These are phyloP conservation scores for Colletotrichum shisoi DNA, from an alignment of 2,329 filamentous ascomycete genomes.

Conservation along the genomic window DNA sequence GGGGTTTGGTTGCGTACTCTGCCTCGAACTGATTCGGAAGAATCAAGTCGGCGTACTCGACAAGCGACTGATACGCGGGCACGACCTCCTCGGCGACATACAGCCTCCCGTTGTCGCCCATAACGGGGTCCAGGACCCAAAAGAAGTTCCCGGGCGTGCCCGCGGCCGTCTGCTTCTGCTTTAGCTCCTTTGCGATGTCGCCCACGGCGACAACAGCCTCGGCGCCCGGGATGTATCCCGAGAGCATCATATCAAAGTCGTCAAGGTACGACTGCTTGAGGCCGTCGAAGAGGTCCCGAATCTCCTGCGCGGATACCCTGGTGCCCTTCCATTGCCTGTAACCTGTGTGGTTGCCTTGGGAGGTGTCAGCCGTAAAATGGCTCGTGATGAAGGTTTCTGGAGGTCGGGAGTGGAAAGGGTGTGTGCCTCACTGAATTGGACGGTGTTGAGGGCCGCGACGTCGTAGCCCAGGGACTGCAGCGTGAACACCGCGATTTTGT, in stretches of 20 bases:
- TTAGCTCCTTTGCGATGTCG: slow-evolving; percentile 81
- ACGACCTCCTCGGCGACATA: slow-evolving; percentile 94
- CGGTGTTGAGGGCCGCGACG: slow-evolving; percentile 92
- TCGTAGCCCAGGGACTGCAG: slow-evolving; percentile 95
- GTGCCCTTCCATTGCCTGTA: slow-evolving; percentile 90
- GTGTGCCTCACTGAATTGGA: slow-evolving; percentile 82
- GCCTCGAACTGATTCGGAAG: slow-evolving; percentile 97
- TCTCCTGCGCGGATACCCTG: slow-evolving; percentile 80
- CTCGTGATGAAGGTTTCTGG: too few species aligned
- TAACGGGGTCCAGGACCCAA: slow-evolving; percentile 97
- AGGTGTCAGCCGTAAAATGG: slow-evolving; percentile 5
- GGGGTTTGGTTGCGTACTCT: slow-evolving; percentile 71
- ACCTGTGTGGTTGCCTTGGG: slow-evolving; percentile 87
- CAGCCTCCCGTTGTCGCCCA: slow-evolving; percentile 92
- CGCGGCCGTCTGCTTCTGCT: slow-evolving; percentile 65
- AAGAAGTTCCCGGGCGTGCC: slow-evolving; percentile 78
- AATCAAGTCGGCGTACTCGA: slow-evolving; percentile 86
- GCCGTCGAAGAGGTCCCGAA: slow-evolving; percentile 83
- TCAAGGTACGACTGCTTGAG: slow-evolving; percentile 84
- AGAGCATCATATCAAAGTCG: slow-evolving; percentile 92
- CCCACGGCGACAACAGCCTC: slow-evolving; percentile 85
- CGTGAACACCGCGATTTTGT: slow-evolving; percentile 94
- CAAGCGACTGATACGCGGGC: slow-evolving; percentile 82
- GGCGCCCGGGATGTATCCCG: slow-evolving; percentile 91
- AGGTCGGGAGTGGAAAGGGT: slow-evolving; percentile 1